These are phyloP conservation scores for Triticum aestivum DNA, from an alignment of 176 grass and related monocot genomes.

Conservation along the genomic window IWGSC_CS_RefSeq_v2.1 NC_057800.1:102496377-102496876, in stretches of 20 bases:
- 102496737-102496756: neutral
- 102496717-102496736: neutral
- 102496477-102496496: too few relatives aligned
- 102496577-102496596: too few relatives aligned
- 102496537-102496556: too few relatives aligned
- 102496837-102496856: neutral
- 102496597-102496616: neutral
- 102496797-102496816: neutral
- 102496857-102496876: neutral
- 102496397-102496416: too few relatives aligned
- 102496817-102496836: neutral
- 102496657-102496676: neutral
- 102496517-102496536: too few relatives aligned
- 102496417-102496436: too few relatives aligned
- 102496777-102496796: neutral
- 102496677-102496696: neutral
- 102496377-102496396: too few relatives aligned
- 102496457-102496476: too few relatives aligned
- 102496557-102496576: too few relatives aligned
- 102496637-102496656: neutral
- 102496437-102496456: too few relatives aligned
- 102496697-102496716: neutral
- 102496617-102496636: neutral
- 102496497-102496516: too few relatives aligned
- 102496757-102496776: neutral